A percentile compares a stretch with the other conserved stretches of the same genome.
These are phyloP conservation scores for Fusarium xyrophilum DNA, from an alignment of 2,329 filamentous ascomycete species.

Conservation along the genomic window DNA sequence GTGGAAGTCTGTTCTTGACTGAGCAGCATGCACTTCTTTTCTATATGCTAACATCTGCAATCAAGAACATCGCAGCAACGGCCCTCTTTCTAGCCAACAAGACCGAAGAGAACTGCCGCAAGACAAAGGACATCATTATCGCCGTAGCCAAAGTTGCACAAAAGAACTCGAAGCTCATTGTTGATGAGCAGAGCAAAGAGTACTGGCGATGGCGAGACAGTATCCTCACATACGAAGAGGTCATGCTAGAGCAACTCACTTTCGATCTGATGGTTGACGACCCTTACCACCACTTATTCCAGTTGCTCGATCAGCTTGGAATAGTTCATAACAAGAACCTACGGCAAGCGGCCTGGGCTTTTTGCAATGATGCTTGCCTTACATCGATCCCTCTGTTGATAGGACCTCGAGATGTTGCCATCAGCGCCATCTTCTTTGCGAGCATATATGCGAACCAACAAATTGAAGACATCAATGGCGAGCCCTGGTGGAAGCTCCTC, in stretches of 20 bases:
- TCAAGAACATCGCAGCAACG: slow-evolving; percentile 82
- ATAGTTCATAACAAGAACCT: slow-evolving; percentile 81
- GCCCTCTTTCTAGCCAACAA: slow-evolving; percentile 95
- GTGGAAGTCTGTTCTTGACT: background rate
- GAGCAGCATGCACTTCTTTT: background rate
- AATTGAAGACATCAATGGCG: slow-evolving; percentile 78
- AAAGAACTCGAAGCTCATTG: slow-evolving; percentile 86
- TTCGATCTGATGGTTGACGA: slow-evolving; percentile 93
- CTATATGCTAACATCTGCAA: slow-evolving; percentile 18
- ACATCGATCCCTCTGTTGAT: slow-evolving; percentile 86
- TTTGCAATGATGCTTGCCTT: slow-evolving; percentile 87
- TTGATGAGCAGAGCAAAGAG: slow-evolving; percentile 97
- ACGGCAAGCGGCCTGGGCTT: slow-evolving; percentile 89
- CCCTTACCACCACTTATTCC: slow-evolving; percentile 84
- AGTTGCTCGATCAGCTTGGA: slow-evolving; percentile 76
- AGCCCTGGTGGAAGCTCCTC: slow-evolving; percentile 87
- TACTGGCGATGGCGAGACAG: slow-evolving; percentile 98
- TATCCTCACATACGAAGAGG: slow-evolving; percentile 89
- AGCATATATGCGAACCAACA: slow-evolving; percentile 74
- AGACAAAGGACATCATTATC: slow-evolving; percentile 93
- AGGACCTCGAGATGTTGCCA: slow-evolving; percentile 79
- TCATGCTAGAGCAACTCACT: slow-evolving; percentile 88
- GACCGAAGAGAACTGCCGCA: slow-evolving; percentile 94
- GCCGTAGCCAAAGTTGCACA: slow-evolving; percentile 93
- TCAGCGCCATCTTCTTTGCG: slow-evolving; percentile 85